Percentiles rank a stretch among this genome's conserved stretches.
phyloP scores from a whole-genome alignment of 345 rosid genomes.

The Hibiscus syriacus region DNA sequence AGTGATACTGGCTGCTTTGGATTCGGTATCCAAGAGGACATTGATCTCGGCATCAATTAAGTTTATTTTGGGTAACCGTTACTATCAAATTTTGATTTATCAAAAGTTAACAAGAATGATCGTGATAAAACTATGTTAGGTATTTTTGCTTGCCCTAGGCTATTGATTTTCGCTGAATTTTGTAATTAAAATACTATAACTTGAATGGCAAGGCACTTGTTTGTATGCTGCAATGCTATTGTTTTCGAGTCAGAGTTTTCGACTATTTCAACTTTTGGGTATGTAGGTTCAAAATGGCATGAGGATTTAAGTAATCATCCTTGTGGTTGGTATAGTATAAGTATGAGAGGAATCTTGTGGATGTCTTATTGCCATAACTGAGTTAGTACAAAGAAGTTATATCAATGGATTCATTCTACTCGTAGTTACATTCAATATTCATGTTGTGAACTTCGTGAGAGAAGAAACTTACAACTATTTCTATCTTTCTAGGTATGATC shows the following conservation, averaged over 20 bases:
- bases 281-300: background rate
- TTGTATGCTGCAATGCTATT: background rate
- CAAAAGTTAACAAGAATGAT: background rate
- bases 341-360: background rate
- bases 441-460: background rate
- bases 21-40: slow-evolving; percentile 95
- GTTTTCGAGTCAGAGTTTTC: no score
- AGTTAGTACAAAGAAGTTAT: background rate
- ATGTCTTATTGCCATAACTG: background rate
- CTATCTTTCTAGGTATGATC: slow-evolving; percentile 41
- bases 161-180: background rate
- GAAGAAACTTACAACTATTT: background rate
- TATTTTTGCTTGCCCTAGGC: background rate
- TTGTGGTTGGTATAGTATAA: background rate
- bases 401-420: background rate
- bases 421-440: background rate
- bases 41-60: slow-evolving; percentile 97
- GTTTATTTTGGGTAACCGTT: background rate
- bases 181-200: background rate
- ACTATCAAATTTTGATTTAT: background rate
- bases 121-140: background rate
- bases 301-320: background rate
- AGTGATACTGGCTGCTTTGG: slow-evolving; percentile 98
- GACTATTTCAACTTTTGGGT: background rate
- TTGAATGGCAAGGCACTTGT: background rate